phyloP scores from a whole-genome alignment of 768 basidiomycete genomes.

The Tulasnella sp. region DNA sequence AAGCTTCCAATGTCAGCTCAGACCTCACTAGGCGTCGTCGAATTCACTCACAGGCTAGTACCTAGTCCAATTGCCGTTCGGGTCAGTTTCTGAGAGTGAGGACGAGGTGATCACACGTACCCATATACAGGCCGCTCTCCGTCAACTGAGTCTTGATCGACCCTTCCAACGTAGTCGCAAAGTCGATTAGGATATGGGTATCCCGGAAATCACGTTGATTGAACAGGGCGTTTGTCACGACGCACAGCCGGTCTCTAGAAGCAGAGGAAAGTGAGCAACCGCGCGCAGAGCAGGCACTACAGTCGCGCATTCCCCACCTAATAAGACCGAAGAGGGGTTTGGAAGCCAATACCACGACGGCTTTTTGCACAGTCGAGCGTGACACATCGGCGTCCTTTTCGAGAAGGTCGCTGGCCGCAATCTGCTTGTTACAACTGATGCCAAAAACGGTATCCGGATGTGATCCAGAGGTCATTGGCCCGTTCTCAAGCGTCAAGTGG shows the following conservation, averaged over 20 bases:
- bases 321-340: conserved; percentile 92
- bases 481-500: conserved; percentile 53
- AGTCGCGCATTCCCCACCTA: conserved; percentile 36
- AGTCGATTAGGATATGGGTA: conserved; percentile 79
- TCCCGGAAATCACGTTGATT: conserved; percentile 86
- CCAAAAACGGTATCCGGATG: conserved; percentile 82
- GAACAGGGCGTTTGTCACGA: conserved; percentile 87
- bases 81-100: background rate
- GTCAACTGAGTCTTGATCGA: conserved; percentile 73
- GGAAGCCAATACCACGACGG: conserved; percentile 85
- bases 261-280: background rate
- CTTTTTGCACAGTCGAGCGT: conserved; percentile 93
- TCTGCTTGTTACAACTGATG: conserved; percentile 96
- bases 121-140: conserved; percentile 92
- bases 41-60: conserved; percentile 49
- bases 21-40: background rate
- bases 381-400: conserved; percentile 75
- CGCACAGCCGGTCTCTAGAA: conserved; percentile 79
- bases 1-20: background rate
- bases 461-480: conserved; percentile 27
- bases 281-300: background rate
- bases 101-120: conserved; percentile 32
- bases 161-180: conserved; percentile 62
- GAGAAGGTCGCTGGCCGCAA: conserved; percentile 63
- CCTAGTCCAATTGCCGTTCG: conserved; percentile 30